Base-by-base conservation (phyloP, 2,329 filamentous ascomycete species). In the Huntiella savannae region DNA sequence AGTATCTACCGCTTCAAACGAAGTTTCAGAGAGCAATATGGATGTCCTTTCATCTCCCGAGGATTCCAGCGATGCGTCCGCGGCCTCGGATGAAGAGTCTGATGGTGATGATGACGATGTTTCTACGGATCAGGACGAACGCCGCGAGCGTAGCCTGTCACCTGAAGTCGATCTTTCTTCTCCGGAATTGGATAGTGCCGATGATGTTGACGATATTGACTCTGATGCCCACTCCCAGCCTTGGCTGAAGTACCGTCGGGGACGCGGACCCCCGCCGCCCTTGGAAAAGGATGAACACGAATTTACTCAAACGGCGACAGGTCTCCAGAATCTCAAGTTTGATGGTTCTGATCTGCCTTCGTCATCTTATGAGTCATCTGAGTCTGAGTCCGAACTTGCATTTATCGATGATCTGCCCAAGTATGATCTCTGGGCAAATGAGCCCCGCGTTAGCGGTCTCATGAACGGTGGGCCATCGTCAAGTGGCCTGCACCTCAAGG, bases 201-300 rank as follows among this genome's bases (percentile, higher is more conserved):
- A 49, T 32, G 81, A 84, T 50, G 64, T 70, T 49, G 73, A 78
- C 43, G 71, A 79, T 46, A 73, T 77, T 54, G 55, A 67, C 37
- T 32, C 45, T 15, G 62, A 64, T 11, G 67, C 74, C 57, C 77
- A 79, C 19, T 64, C 69, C 41, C 58, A 54, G 48, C 35, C 48
- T 12, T 50, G 45, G 48, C 17, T 47, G n/a, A 61, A 57, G 50
- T 57, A 57, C 49, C 57, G 61, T 55, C 57, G 63, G 53, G 55
- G 60, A 50, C 77, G 82, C 50, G 81, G 79, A n/a, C 77, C 81
- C 17, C 91, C 84, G 52, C 87, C 88, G 44, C 85, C 86, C 12
- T 69, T 96, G 34, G 88, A 96, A 64, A 85, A 82, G 55, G 88
- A 96, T 55, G 88, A 96, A 67, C 83, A 82, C 57, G 91, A 96